Base-by-base conservation (phyloP, 805 yeast species). In the Clavispora phyllophila region DNA sequence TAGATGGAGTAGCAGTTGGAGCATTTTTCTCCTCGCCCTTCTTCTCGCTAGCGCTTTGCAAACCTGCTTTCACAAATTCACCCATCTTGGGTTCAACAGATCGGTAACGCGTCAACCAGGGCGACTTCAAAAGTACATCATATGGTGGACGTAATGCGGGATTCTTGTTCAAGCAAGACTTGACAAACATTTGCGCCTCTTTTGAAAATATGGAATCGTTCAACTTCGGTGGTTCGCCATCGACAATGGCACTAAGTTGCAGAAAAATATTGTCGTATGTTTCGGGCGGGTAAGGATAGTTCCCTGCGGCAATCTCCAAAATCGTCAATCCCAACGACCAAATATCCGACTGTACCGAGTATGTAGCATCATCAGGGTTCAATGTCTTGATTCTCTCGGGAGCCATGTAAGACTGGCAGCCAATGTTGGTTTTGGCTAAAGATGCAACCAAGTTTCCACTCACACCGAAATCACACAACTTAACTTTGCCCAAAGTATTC, bases 361-460 rank as follows among this genome's bases (percentile, higher is more conserved):
- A 91, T 0, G 93, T 79, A 8, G 78, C 72, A 51, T 81, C 90
- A 57, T 84, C 89, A 1, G 89, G 91, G 49, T 70, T 81, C 47
- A 75, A 55, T 0, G 86, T 78, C 57, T 82, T 81, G 53, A 93
- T 93, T 57, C 99, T 77, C 61, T 91, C 99, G 1, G 99, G 99
- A 1, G 98, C 98, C 98, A 93, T 93, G 63, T 91, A 91, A 1
- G 96, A 85, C 65, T 93, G 99, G 65, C 99, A 91, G 4, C 99
- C 99, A 51, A 91, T 88, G 55, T 93, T 91, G 0, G 99, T 91
- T 56, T 88, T 82, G 13, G 98, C 98, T 54, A 91, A 72, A 0
- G 96, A 87, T 2, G 97, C 96, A 18, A 93, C 98, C 47, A 91
- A 69, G 58, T 91, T 91, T 15, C 98, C 98, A 41, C 89, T 79